These are phyloP conservation scores for Caloboletus firmus DNA, from an alignment of 1,284 basidiomycete genomes.

Conservation along the genomic window DNA sequence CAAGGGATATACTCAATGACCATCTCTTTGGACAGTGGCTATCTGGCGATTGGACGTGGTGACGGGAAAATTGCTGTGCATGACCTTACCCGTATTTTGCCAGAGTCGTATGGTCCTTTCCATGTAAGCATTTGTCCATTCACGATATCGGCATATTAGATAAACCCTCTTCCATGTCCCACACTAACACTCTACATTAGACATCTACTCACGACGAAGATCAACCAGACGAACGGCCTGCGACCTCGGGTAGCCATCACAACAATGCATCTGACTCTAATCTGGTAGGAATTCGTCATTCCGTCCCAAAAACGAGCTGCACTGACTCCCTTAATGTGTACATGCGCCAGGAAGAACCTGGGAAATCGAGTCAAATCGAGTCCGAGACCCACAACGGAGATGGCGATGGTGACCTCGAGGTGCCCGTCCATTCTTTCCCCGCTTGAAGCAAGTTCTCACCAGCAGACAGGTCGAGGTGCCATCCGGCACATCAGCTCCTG, in stretches of 20 bases:
- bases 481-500: no score
- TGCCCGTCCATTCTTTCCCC: not conserved
- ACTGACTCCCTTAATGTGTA: no score
- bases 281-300: not conserved
- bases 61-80: not conserved
- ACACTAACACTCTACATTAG: not conserved
- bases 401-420: not conserved
- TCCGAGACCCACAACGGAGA: not conserved
- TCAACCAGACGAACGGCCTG: not conserved
- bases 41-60: not conserved
- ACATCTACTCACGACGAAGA: not conserved
- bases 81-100: not conserved
- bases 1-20: not conserved
- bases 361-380: no score
- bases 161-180: not conserved
- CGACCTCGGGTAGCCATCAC: rapidly evolving
- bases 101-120: not conserved
- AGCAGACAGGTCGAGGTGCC: not conserved
- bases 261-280: not conserved
- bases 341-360: not conserved
- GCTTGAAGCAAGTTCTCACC: not conserved
- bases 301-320: no score
- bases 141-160: not conserved
- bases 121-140: not conserved
- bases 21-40: not conserved